Conservation (phyloP, 192 early-diverging fungal species). For the Podila epigama region DNA sequence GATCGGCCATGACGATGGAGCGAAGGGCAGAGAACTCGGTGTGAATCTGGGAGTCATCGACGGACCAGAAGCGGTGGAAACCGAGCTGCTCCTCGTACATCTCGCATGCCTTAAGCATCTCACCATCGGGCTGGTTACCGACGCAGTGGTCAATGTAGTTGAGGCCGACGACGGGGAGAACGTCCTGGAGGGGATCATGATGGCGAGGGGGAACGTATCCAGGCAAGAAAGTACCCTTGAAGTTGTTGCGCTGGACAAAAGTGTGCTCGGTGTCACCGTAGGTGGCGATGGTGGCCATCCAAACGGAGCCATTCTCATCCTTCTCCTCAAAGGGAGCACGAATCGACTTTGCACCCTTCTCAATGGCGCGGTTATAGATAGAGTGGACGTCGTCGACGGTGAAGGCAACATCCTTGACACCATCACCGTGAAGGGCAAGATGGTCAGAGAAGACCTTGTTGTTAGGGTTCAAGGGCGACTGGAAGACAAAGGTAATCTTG, state of each 20-base stretch:
- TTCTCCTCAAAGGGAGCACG: slow-evolving; percentile 79
- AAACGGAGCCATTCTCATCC: slow-evolving; percentile 88
- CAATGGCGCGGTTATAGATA: slow-evolving; percentile 82
- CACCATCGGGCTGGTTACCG: slow-evolving; percentile 92
- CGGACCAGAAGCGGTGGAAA: slow-evolving; percentile 98
- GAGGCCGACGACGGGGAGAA: slow-evolving; percentile 73
- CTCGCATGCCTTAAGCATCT: slow-evolving; percentile 87
- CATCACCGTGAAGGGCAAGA: slow-evolving; percentile 88
- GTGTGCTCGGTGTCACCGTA: slow-evolving; percentile 98
- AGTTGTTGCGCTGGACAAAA: slow-evolving; percentile 83
- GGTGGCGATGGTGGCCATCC: slow-evolving; percentile 92
- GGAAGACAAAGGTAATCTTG: slow-evolving; percentile 87
- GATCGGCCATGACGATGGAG: slow-evolving; percentile 96
- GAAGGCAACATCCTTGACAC: slow-evolving; percentile 95
- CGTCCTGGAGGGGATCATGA: slow-evolving; percentile 64
- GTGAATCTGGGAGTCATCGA: slow-evolving; percentile 96
- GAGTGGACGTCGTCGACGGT: slow-evolving; percentile 83
- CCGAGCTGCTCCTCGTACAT: slow-evolving; percentile 89
- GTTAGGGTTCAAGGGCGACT: slow-evolving; percentile 88
- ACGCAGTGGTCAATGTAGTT: slow-evolving; percentile 92
- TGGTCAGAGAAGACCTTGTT: slow-evolving; percentile 72
- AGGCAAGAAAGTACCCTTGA: slow-evolving; percentile 90
- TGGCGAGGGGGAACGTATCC: slow-evolving; percentile 62
- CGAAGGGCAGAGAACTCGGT: slow-evolving; percentile 94
- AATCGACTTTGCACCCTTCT: slow-evolving; percentile 84